Evolutionary conservation across 1,284 basidiomycete species (phyloP).

Genomic region (Boletus mariae): DNA sequence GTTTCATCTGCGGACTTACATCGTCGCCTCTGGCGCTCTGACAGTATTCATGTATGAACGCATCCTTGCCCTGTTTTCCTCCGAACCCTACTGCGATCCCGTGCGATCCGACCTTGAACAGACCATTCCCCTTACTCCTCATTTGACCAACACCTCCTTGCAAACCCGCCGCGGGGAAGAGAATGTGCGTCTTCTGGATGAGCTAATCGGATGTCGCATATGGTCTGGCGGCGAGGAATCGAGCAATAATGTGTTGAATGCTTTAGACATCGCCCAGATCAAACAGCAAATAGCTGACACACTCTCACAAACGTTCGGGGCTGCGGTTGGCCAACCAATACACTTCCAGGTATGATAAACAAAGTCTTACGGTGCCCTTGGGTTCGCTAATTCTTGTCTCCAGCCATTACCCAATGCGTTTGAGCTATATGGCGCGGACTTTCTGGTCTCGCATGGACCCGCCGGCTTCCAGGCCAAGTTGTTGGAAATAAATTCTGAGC

Average conservation of each 20-base stretch:
- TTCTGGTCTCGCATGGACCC: constrained; percentile 65
- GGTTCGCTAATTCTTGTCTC: constrained; percentile 7
- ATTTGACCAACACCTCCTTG: constrained; percentile 96
- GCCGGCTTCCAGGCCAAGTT: constrained; percentile 64
- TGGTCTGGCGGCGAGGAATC: constrained; percentile 35
- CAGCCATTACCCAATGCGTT: constrained; percentile 90
- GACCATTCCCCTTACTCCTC: constrained; percentile 52
- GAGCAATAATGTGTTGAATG: constrained; percentile 22
- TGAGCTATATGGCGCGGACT: constrained; percentile 92
- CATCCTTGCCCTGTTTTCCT: constrained; percentile 85
- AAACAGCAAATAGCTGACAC: constrained; percentile 62
- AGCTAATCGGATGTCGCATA: constrained; percentile 65
- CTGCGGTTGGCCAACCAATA: constrained; percentile 79
- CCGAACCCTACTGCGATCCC: constrained; percentile 57
- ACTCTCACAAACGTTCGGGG: constrained; percentile 81
- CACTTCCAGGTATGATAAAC: constrained; percentile 72
- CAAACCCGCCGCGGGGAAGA: constrained; percentile 69
- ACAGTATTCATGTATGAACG: constrained; percentile 77
- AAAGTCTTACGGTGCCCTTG: background rate
- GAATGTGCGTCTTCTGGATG: constrained; percentile 71
- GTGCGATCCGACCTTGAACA: constrained; percentile 23
- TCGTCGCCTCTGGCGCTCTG: constrained; percentile 80
- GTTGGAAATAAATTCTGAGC: constrained; percentile 92
- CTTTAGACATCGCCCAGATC: constrained; percentile 53
- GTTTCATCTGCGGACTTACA: constrained; percentile 96